Evolutionary conservation across 768 basidiomycete genomes (phyloP), one percentile per base, ranked within the genome.

Genomic region (Podaxis pistillaris): DNA sequence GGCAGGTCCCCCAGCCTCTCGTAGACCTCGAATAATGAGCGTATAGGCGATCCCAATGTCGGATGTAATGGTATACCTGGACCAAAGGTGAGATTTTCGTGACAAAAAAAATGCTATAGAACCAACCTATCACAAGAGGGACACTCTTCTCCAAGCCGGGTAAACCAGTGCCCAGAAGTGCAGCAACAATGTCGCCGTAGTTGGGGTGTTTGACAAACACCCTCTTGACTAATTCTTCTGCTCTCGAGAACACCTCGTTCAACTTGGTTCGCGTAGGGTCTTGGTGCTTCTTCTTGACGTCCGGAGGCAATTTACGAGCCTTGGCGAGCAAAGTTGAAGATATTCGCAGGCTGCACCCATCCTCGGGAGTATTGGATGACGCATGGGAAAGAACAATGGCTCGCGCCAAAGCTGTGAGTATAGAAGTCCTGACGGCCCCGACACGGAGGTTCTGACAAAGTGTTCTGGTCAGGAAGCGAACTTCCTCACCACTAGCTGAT

Each of bases 21-120:
- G 69, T 92, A 94, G n/a, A 96, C 85, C 67, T 94, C 92, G 44
- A 87, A 81, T 46, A 97, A 77, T 26, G 93, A 94, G 28, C 93
- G 86, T 49, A 86, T 88, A 40, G 94, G 94, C 5, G 90, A 90
- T 11, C 95, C 95, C 17, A 97, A 81, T 67, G 93, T 91, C 5
- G 93, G 93, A 68, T 88, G 88, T 30, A 97, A 75, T 3, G 95
- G 95, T 1, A 93, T 85, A 2, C 93, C 93, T 74, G n/a, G 49
- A 36, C n/a, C n/a, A 33, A 47, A 60, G 19, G 24, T 11, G 41
- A 50, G 19, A 33, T 13, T 5, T 8, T 15, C 19, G 19, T 28
- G 13, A 19, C 40, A 38, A 4, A 37, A 4, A 37, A 15, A 50
- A 41, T 24, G 17, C 5, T n/a, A 26, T 2, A 22, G 30, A 7